Conservation (phyloP, 2,329 filamentous ascomycete genomes). For the Phialophora macrospora region DNA sequence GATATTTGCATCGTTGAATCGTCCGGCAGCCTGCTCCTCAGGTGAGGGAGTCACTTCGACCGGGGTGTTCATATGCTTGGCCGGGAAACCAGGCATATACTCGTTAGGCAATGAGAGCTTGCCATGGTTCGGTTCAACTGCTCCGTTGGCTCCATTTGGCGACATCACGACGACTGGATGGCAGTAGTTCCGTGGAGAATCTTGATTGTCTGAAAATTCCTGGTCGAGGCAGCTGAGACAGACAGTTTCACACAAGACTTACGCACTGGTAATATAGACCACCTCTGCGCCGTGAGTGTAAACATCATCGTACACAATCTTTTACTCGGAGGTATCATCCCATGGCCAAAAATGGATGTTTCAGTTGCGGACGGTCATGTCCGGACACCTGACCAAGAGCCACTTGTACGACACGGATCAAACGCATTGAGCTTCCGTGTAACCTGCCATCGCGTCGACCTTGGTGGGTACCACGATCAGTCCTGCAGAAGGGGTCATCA, state of each 20-base stretch:
- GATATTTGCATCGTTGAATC: constrained; percentile 27
- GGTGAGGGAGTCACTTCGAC: constrained; percentile 22
- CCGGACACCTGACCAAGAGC: constrained; percentile 8
- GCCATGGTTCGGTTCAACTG: constrained; percentile 16
- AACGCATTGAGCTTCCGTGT: constrained; percentile 2
- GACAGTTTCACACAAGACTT: background rate
- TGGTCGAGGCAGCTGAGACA: background rate
- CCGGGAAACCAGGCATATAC: constrained; percentile 24
- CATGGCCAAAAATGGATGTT: background rate
- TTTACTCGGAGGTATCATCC: background rate
- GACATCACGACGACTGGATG: constrained; percentile 5
- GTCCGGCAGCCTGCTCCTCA: constrained; percentile 16
- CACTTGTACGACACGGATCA: constrained; percentile 8
- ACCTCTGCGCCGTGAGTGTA: background rate
- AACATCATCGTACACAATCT: background rate
- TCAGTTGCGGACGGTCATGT: constrained; percentile 2
- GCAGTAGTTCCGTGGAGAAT: background rate
- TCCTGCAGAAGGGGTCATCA: background rate
- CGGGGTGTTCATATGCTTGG: constrained; percentile 23
- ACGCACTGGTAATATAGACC: constrained; percentile 3
- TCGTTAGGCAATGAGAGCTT: constrained; percentile 10
- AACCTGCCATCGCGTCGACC: constrained; percentile 4
- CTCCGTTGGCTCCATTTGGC: constrained; percentile 11
- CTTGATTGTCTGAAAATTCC: background rate
- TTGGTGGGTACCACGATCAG: background rate